These are phyloP conservation scores for Curvularia sp. DNA, from an alignment of 2,329 filamentous ascomycete species.

Conservation along the genomic window DNA sequence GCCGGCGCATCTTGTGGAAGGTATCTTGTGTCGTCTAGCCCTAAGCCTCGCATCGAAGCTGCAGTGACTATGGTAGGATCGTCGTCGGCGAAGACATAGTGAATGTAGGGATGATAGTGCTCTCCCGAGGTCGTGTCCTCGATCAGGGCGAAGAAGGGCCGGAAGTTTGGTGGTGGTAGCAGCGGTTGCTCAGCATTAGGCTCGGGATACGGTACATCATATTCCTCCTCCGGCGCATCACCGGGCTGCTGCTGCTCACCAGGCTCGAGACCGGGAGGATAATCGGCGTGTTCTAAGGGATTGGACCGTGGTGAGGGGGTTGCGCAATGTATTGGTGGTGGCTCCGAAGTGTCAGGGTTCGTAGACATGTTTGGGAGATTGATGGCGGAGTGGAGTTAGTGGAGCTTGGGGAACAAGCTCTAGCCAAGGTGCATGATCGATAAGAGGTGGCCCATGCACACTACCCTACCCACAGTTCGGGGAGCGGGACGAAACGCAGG, in stretches of 20 bases:
- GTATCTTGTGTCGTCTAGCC: conserved; percentile 55
- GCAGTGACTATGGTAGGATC: conserved; percentile 78
- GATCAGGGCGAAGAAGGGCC: conserved; percentile 85
- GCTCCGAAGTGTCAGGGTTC: conserved; percentile 29
- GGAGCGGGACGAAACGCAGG: neutral
- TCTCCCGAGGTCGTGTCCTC: conserved; percentile 76
- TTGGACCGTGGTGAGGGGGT: conserved; percentile 39
- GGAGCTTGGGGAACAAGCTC: conserved; percentile 33
- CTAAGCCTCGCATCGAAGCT: conserved; percentile 65
- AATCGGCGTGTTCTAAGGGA: conserved; percentile 33
- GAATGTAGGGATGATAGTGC: conserved; percentile 82
- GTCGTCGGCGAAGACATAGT: conserved; percentile 94
- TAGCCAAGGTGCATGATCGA: conserved; percentile 29
- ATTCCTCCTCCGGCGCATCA: conserved; percentile 31
- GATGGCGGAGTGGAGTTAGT: conserved; percentile 29
- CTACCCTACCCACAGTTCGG: conserved; percentile 20
- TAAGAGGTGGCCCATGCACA: conserved; percentile 34
- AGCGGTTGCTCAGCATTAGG: conserved; percentile 45
- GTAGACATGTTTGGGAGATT: conserved; percentile 40
- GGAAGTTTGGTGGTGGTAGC: conserved; percentile 63
- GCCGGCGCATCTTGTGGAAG: conserved; percentile 38
- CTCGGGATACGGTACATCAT: conserved; percentile 47
- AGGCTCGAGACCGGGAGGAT: conserved; percentile 31
- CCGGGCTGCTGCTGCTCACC: conserved; percentile 30
- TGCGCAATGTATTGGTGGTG: conserved; percentile 25